A percentile compares a stretch with the other conserved stretches of the same genome.
These are phyloP conservation scores for Ensete glaucum DNA, from an alignment of 176 grass and related monocot genomes.

Conservation along the genomic window DNA sequence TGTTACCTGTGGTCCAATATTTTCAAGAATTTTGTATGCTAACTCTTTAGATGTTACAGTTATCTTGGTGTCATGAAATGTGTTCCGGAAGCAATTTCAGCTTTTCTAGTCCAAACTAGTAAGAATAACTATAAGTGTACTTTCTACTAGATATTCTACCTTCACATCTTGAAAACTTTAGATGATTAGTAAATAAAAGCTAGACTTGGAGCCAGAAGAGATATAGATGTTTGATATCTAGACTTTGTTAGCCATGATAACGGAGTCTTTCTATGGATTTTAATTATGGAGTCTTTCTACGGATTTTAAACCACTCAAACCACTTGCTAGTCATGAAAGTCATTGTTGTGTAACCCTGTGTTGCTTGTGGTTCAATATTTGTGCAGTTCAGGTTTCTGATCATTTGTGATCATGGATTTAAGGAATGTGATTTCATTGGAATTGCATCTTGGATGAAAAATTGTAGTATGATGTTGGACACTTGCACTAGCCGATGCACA, in stretches of 20 bases:
- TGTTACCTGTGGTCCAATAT: not conserved
- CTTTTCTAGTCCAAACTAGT: not conserved
- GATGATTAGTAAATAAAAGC: not conserved
- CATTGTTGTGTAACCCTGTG: no score
- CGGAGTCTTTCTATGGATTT: no score
- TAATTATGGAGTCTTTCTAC: no score
- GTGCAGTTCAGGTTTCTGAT: no score
- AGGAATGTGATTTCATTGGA: no score
- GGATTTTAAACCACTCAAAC: not conserved
- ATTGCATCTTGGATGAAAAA: no score
- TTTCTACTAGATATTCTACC: not conserved
- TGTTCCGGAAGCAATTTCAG: not conserved
- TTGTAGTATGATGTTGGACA: no score
- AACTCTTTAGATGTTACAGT: not conserved
- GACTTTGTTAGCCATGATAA: no score
- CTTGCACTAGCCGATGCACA: no score
- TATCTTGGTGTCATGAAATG: not conserved
- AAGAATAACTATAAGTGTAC: not conserved
- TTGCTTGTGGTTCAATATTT: no score
- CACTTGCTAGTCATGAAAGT: not conserved
- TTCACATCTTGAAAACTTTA: not conserved
- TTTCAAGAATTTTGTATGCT: not conserved
- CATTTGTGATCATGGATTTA: no score
- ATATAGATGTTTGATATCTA: not conserved
- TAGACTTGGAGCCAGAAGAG: not conserved